Conservation (phyloP, 805 yeast species). For the Brettanomyces naardenensis region DNA sequence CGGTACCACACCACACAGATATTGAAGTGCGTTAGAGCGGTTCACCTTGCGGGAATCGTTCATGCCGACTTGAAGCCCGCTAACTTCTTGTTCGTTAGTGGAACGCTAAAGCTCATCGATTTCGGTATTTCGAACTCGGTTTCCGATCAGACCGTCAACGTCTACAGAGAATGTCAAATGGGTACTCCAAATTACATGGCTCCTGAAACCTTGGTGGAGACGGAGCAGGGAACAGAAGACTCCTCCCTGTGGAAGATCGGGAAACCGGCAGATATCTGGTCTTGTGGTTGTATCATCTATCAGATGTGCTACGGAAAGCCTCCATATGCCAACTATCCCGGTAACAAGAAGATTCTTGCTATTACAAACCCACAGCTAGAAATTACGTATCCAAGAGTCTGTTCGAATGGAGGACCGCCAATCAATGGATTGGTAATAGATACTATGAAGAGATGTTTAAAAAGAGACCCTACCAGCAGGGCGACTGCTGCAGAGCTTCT, state of each 20-base stretch:
- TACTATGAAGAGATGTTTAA: slow-evolving; percentile 63
- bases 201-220: slow-evolving; percentile 81
- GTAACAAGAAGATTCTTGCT: slow-evolving; percentile 71
- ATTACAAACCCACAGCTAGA: slow-evolving; percentile 79
- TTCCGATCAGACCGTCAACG: slow-evolving; percentile 84
- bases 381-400: slow-evolving; percentile 51
- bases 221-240: slow-evolving; percentile 21
- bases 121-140: slow-evolving; percentile 95
- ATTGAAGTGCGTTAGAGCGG: slow-evolving; percentile 75
- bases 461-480: slow-evolving; percentile 61
- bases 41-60: slow-evolving; percentile 81
- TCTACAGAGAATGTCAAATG: slow-evolving; percentile 82
- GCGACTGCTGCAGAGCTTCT: slow-evolving; percentile 58
- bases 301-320: slow-evolving; percentile 94
- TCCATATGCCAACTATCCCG: slow-evolving; percentile 76
- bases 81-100: slow-evolving; percentile 73
- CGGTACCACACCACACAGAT: slow-evolving; percentile 73
- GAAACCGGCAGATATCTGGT: slow-evolving; percentile 94
- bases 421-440: slow-evolving; percentile 42
- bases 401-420: slow-evolving; percentile 12
- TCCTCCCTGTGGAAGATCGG: slow-evolving; percentile 64
- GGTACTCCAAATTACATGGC: slow-evolving; percentile 99
- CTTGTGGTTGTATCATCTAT: slow-evolving; percentile 92
- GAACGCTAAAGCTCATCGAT: slow-evolving; percentile 81
- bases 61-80: slow-evolving; percentile 46